Evolutionary conservation across 2,329 filamentous ascomycete genomes (phyloP), one percentile per base, ranked within the genome.

Genomic region (Colletotrichum paranaense): DNA sequence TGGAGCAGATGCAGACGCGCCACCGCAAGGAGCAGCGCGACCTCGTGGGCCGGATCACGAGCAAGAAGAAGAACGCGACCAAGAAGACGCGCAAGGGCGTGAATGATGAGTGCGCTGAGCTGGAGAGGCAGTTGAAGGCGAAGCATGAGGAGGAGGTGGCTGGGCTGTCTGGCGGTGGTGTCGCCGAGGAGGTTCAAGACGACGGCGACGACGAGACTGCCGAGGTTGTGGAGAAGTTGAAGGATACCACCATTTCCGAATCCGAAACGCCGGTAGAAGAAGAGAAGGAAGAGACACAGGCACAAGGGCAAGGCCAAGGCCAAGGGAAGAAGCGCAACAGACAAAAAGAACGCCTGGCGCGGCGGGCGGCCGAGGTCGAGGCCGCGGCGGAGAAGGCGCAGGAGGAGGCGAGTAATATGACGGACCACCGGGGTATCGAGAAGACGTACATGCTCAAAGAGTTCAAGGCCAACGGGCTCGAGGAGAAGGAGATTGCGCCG

Each of bases 61-160:
- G 93, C 84, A 98, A 98, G 88, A 99, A 98, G 88, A 98, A 98
- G 87, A 93, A 94, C 77, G 95, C 97, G 53, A 97, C 93, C 59
- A 99, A 98, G 85, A 95, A 91, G 90, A 95, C 88, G 77, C 90
- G 86, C 79, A 94, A 93, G 81, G 92, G 92, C 32, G 87, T 96
- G 79, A 94, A 93, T 53, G 88, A 93, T 65, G 94, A 96, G 80
- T 95, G 94, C 76, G 92, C 92, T 73, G 87, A 89, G 66, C 86
- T 95, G 76, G 93, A 96, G 81, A 86, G 89, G 8, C 84, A 90
- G 68, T 80, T 94, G 55, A 91, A 90, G 75, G 92, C 93, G 78
- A 87, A 88, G 76, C 94, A 97, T 68, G 88, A 87, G 12, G 85
- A 85, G 5, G 93, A 95, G 80, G 75, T 91, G 5, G 86, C 86